These are phyloP conservation scores for Rhinocladiella similis DNA, from an alignment of 2,329 filamentous ascomycete species.

Conservation along the genomic window DNA sequence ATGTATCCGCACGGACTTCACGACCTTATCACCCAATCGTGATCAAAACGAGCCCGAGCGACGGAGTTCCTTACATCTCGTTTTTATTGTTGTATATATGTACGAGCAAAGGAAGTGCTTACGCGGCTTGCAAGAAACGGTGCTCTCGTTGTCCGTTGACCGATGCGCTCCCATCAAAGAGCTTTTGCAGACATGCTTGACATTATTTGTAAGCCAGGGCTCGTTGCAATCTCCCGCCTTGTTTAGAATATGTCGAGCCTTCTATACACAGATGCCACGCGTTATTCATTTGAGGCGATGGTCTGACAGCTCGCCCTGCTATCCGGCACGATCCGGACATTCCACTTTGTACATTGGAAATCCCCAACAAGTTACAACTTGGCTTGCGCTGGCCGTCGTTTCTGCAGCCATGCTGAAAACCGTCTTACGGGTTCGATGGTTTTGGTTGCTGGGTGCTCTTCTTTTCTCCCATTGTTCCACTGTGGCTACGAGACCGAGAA, in stretches of 20 bases:
- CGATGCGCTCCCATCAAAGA: background rate
- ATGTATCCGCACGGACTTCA: too few species aligned
- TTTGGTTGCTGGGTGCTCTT: background rate
- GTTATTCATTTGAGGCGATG: background rate
- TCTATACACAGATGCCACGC: background rate
- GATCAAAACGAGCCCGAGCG: too few species aligned
- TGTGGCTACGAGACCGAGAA: conserved; percentile 1
- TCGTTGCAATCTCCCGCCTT: too few species aligned
- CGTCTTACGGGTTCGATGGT: background rate
- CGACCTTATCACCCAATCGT: too few species aligned
- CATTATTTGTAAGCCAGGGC: background rate
- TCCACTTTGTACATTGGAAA: background rate
- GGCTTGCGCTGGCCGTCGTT: background rate
- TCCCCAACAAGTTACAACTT: background rate
- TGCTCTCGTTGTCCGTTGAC: background rate
- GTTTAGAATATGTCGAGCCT: too few species aligned
- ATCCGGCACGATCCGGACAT: background rate
- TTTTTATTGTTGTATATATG: too few species aligned
- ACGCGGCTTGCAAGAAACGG: background rate
- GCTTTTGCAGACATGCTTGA: background rate
- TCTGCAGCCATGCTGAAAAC: background rate
- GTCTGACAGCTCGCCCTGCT: background rate
- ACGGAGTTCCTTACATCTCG: too few species aligned
- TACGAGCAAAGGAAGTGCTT: too few species aligned
- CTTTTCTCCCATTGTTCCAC: conserved; percentile 4